These are phyloP conservation scores for Ceratobasidium sp. DNA, from an alignment of 1,284 basidiomycete species.

Conservation along the genomic window DNA sequence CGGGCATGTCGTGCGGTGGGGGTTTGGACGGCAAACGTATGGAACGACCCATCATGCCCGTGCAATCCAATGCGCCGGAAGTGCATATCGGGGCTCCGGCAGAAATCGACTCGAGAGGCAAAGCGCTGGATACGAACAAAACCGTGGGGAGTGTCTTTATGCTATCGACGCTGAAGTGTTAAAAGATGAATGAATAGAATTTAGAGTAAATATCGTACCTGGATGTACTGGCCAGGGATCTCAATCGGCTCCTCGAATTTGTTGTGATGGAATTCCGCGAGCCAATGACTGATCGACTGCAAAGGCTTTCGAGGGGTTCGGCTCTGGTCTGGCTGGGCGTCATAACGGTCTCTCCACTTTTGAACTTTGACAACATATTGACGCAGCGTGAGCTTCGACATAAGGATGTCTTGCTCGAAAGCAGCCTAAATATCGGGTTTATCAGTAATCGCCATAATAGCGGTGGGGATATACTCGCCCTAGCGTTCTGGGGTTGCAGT, in stretches of 20 bases:
- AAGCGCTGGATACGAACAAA: slow-evolving; percentile 95
- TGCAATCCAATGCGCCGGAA: slow-evolving; percentile 93
- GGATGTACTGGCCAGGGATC: slow-evolving; percentile 97
- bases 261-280: slow-evolving; percentile 98
- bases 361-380: slow-evolving; percentile 94
- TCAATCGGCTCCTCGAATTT: slow-evolving; percentile 97
- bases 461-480: slow-evolving; percentile 32
- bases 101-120: slow-evolving; percentile 90
- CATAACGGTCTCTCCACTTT: slow-evolving; percentile 94
- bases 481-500: slow-evolving; percentile 45
- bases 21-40: slow-evolving; percentile 92
- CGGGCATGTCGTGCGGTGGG: slow-evolving; percentile 90
- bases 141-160: slow-evolving; percentile 94
- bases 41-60: slow-evolving; percentile 91
- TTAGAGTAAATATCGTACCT: slow-evolving; percentile 66
- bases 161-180: slow-evolving; percentile 62
- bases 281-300: slow-evolving; percentile 91
- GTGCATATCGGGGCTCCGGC: slow-evolving; percentile 83
- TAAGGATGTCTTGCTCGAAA: slow-evolving; percentile 94
- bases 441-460: background rate
- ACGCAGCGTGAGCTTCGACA: slow-evolving; percentile 82
- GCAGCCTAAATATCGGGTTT: slow-evolving; percentile 69
- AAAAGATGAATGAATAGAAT: slow-evolving; percentile 4
- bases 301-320: slow-evolving; percentile 67
- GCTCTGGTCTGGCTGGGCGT: slow-evolving; percentile 58